Conservation (phyloP, 2,329 filamentous ascomycete species). For the Apiospora koreana region DNA sequence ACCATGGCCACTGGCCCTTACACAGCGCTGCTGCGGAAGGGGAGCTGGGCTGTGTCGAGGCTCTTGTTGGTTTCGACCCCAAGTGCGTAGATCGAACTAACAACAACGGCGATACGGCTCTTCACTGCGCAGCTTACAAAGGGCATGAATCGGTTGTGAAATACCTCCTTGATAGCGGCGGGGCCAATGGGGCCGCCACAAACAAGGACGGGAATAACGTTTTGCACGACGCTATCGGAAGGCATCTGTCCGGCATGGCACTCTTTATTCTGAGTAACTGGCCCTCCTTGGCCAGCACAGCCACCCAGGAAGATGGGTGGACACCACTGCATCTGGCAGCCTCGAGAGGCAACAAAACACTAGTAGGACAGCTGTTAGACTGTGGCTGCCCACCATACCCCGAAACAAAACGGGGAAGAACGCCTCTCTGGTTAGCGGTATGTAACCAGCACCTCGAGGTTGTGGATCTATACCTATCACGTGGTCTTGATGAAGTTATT, state of each 20-base stretch:
- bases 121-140: not conserved
- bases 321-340: not conserved
- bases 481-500: not conserved
- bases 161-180: not conserved
- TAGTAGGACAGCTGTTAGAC: not conserved
- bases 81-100: not conserved
- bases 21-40: not conserved
- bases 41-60: not conserved
- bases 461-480: not conserved
- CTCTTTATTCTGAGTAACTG: not conserved
- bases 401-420: fast-evolving
- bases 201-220: fast-evolving
- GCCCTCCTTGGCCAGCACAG: no score
- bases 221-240: not conserved
- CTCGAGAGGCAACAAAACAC: fast-evolving
- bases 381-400: not conserved
- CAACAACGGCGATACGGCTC: not conserved
- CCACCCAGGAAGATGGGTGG: not conserved
- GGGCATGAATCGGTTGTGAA: not conserved
- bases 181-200: not conserved
- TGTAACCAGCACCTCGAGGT: not conserved
- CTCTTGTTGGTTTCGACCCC: not conserved
- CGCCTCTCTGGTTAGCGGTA: not conserved
- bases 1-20: not conserved
- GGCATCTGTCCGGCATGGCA: fast-evolving